Base-by-base conservation (phyloP, 2,329 filamentous ascomycete genomes). In the Endothia cerciana region DNA sequence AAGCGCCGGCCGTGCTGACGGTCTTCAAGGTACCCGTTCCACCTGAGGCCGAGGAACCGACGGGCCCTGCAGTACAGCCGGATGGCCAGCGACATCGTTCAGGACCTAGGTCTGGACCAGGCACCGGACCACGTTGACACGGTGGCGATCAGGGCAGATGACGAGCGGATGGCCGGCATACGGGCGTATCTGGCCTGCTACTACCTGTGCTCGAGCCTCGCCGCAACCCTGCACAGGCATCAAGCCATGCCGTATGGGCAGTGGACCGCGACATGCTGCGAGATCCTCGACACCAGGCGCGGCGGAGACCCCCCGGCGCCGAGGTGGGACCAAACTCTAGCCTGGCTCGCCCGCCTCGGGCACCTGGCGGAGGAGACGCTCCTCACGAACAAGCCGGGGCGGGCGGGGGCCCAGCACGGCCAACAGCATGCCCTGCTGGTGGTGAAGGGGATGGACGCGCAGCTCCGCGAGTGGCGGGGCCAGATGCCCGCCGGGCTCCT, bases 21-120 rank as follows among this genome's bases (percentile, higher is more conserved):
- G 8, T 22, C 19, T 28, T n/a, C n/a, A 61, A 85, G 83, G 83
- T 85, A 85, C 60, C 84, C 84, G 0, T 85, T 84, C 45, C 83
- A 86, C 66, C 74, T 86, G 17, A 76, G 84, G 0, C 83, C 83
- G 2, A 84, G 78, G 65, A 83, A 80, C 68, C 83, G 75, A 67
- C 82, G 85, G 47, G 75, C 79, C 0, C 75, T 78, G 5, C 83
- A 85, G 63, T 86, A 86, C 69, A 71, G 84, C 5, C 78, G 81
- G 30, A 86, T 86, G 83, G 79, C 79, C 0, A 76, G 78, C 19
- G 84, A 86, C 64, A 77, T 86, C 10, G 71, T 83, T 8, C 76
- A 75, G 10, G 84, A 86, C 63, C 76, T 86, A 0, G 82, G 83
- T 6, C 72, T 86, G 1, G 80, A 84, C 30, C 75, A 80, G 28